Evolutionary conservation across 2,329 filamentous ascomycete genomes (phyloP).

Genomic region (Sodiomyces alkalinus): DNA sequence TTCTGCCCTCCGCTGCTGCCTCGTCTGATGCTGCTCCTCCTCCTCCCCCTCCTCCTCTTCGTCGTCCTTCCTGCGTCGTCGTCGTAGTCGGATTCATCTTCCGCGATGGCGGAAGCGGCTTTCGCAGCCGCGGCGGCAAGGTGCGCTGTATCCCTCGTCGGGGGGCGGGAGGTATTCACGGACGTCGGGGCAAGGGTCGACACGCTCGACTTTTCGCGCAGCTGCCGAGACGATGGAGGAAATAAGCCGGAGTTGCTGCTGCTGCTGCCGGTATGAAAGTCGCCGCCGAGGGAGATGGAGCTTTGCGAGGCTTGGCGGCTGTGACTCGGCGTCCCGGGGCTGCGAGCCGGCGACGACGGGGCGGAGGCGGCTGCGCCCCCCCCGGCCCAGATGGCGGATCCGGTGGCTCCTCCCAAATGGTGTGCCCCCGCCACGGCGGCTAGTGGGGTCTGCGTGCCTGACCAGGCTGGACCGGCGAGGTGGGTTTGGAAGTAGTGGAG

Average conservation of each 20-base stretch:
- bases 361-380: conserved; percentile 4
- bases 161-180: conserved; percentile 36
- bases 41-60: too few relatives aligned
- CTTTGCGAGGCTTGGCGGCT: conserved; percentile 29
- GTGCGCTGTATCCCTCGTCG: conserved; percentile 33
- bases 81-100: conserved; percentile 20
- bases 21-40: conserved; percentile 3
- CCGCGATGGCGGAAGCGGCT: conserved; percentile 20
- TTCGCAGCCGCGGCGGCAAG: conserved; percentile 12
- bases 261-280: conserved; percentile 1
- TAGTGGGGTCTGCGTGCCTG: conserved; percentile 64
- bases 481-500: conserved; percentile 75
- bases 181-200: conserved; percentile 45
- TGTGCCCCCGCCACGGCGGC: conserved; percentile 62
- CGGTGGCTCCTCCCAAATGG: too few relatives aligned
- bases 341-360: conserved; percentile 3
- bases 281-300: conserved; percentile 30
- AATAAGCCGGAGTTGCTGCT: conserved; percentile 3
- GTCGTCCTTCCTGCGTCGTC: too few relatives aligned
- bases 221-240: conserved; percentile 23
- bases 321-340: conserved; percentile 16
- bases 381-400: conserved; percentile 3
- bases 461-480: conserved; percentile 52
- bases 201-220: conserved; percentile 46
- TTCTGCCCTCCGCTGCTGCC: conserved; percentile 4